Conservation (phyloP, 768 basidiomycete species). For the Mycena albidolilacea region DNA sequence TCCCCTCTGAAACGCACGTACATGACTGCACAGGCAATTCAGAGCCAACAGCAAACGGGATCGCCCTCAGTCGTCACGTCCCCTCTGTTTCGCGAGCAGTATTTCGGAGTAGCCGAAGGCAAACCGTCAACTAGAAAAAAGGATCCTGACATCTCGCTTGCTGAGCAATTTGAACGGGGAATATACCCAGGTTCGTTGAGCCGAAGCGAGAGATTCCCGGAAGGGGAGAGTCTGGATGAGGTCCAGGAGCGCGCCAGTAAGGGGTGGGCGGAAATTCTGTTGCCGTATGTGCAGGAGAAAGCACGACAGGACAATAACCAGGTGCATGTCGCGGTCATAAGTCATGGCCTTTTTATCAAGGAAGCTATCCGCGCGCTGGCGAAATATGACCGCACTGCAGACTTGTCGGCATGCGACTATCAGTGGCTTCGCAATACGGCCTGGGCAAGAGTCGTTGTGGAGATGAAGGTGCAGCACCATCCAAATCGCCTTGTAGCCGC, state of each 20-base stretch:
- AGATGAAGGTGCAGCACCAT: conserved; percentile 55
- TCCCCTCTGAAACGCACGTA: conserved; percentile 78
- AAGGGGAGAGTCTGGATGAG: conserved; percentile 81
- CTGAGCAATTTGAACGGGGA: conserved; percentile 66
- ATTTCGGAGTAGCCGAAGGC: conserved; percentile 82
- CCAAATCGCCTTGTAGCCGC: conserved; percentile 2
- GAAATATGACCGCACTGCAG: conserved; percentile 51
- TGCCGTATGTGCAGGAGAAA: conserved; percentile 68
- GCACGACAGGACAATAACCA: conserved; percentile 54
- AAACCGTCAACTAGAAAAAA: conserved; percentile 59
- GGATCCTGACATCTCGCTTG: conserved; percentile 50
- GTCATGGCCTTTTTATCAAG: conserved; percentile 81
- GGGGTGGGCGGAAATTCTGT: conserved; percentile 65
- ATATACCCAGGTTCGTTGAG: conserved; percentile 65
- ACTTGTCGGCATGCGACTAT: conserved; percentile 50
- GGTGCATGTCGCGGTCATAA: conserved; percentile 75
- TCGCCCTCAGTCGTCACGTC: conserved; percentile 65
- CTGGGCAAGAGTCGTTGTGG: conserved; percentile 71
- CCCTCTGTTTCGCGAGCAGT: conserved; percentile 73
- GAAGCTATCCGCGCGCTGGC: conserved; percentile 70
- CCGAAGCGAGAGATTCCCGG: conserved; percentile 71
- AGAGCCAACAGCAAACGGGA: conserved; percentile 60
- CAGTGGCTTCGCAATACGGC: conserved; percentile 77
- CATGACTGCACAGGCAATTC: conserved; percentile 72
- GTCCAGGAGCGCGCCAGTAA: conserved; percentile 68